Evolutionary conservation across 2,329 filamentous ascomycete species (phyloP).

Genomic region (Fusarium denticulatum): DNA sequence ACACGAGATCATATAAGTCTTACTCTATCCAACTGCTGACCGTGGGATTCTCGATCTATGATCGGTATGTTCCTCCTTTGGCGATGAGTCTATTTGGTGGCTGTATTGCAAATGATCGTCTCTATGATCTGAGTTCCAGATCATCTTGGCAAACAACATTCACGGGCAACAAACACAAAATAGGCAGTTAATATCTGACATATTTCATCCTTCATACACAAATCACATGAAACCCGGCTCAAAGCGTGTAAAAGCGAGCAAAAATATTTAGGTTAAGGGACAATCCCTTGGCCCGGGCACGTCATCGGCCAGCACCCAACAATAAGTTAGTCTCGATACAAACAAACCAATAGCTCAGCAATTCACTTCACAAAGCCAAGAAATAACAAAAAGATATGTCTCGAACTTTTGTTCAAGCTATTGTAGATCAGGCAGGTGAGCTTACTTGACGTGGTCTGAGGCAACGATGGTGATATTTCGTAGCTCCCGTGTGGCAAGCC

Average conservation of each 20-base stretch:
- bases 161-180: not conserved
- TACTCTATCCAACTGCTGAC: not conserved
- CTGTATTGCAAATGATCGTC: slow-evolving; percentile 10
- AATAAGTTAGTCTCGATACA: slow-evolving; percentile 7
- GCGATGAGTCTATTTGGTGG: slow-evolving; percentile 12
- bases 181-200: not conserved
- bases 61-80: not conserved
- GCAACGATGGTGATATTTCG: slow-evolving; percentile 23
- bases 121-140: slow-evolving; percentile 1
- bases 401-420: slow-evolving; percentile 12
- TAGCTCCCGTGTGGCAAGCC: not conserved
- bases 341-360: slow-evolving; percentile 1
- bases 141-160: not conserved
- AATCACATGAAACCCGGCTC: not conserved
- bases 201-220: accelerated
- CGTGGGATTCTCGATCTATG: not conserved
- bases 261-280: not conserved
- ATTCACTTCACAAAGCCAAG: slow-evolving; percentile 10
- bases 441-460: slow-evolving; percentile 19
- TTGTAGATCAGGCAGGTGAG: slow-evolving; percentile 30
- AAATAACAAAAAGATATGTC: not conserved
- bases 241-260: slow-evolving; percentile 16
- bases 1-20: not conserved
- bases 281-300: slow-evolving; percentile 23
- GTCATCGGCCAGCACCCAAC: slow-evolving; percentile 29